Base-by-base conservation (phyloP, 225 moss, liverwort and hornwort genomes). In the Climacium dendroides region DNA sequence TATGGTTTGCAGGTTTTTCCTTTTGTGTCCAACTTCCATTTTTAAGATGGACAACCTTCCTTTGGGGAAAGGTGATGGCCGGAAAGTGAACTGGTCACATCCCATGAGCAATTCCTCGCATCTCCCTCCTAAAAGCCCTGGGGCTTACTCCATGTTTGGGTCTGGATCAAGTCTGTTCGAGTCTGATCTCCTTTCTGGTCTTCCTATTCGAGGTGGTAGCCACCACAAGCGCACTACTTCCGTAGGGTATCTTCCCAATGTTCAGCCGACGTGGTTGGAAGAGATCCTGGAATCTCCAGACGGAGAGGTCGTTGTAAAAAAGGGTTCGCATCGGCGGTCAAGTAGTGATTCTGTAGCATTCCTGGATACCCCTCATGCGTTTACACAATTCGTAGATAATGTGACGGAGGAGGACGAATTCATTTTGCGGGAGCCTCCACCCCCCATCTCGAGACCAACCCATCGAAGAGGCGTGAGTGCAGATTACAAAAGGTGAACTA, bases 161-260 rank as follows among this genome's bases (percentile, higher is more conserved):
- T 94, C 94, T 47, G 89, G 91, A 34, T 90, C 96, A 58, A 97
- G 97, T 84, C 85, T 98, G 45, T 98, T 97, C 80, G 97, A 98
- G 50, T 88, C 93, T 19, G 92, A 93, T 85, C 94, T 95, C 70
- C 93, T 94, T 62, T 91, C 96, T n/a, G 94, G 91, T 89, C 95
- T 95, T 72, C 95, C 97, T 78, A 89, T 79, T 80, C 96, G 96
- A 61, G 92, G 94, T 87, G 94, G 95, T 81, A 67, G 83, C 37
- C 93, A 96, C 60, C 98, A 98, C 88, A 98, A 97, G 88, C 96
- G 98, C 66, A 98, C 96, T 52, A 94, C 98, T 18, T 98, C 98
- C 22, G 95, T 96, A 28, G 98, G 97, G 30, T 98, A 93, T 86
- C 93, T 98, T 89, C 96, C 97, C 32, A 96, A 91, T 77, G 92